phyloP scores from a whole-genome alignment of 257 asterid species.

The Solanum commersonii region DNA sequence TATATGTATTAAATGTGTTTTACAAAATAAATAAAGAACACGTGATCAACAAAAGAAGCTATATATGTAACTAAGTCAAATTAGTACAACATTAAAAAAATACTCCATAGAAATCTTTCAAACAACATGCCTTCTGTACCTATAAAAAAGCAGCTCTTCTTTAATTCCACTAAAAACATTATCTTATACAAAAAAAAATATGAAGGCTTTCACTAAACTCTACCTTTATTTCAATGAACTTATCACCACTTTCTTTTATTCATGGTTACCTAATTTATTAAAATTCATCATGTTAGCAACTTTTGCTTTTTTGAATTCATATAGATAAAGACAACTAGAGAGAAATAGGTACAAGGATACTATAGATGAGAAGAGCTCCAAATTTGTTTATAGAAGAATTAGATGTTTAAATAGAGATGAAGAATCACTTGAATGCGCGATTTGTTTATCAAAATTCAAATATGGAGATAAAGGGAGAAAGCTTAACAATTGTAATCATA shows the following conservation, averaged over 20 bases:
- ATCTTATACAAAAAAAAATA: not conserved
- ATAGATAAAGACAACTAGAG: not conserved
- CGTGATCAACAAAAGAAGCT: not conserved
- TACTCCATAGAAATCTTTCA: not conserved
- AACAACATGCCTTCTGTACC: not conserved
- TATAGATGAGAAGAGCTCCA: not conserved
- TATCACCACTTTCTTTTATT: not conserved
- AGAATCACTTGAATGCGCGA: not conserved
- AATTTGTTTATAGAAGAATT: not conserved
- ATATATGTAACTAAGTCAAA: not conserved
- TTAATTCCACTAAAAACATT: not conserved
- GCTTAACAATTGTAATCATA: not conserved
- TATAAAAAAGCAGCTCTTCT: not conserved
- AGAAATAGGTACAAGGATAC: not conserved
- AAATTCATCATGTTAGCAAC: not conserved
- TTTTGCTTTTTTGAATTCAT: not conserved
- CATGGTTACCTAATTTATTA: not conserved
- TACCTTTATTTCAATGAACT: not conserved
- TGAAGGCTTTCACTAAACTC: not conserved
- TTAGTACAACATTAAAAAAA: not conserved
- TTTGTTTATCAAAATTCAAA: not conserved
- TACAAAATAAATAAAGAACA: not conserved
- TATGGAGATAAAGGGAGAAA: not conserved
- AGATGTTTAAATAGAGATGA: not conserved
- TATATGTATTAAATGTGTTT: not conserved